Evolutionary conservation across 225 moss, liverwort and hornwort species (phyloP).

Genomic region (Lunularia cruciata): DNA sequence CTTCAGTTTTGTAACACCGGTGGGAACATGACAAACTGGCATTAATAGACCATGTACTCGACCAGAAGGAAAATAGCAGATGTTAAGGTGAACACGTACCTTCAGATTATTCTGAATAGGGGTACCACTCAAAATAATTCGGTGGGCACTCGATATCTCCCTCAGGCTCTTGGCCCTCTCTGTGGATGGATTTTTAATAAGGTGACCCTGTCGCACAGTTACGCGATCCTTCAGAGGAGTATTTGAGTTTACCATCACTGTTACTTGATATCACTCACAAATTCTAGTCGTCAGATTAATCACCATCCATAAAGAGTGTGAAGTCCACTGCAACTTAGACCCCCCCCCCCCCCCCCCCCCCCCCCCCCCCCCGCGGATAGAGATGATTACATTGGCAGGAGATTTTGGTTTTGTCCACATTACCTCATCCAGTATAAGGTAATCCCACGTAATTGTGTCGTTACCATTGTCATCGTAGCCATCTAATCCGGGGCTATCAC

Average conservation of each 20-base stretch:
- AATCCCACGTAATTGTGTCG: conserved; percentile 82
- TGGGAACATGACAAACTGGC: not conserved
- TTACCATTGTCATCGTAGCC: conserved; percentile 67
- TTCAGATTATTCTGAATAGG: conserved; percentile 93
- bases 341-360: not conserved
- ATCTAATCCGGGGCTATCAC: conserved; percentile 72
- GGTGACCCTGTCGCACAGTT: conserved; percentile 71
- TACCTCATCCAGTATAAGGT: conserved; percentile 93
- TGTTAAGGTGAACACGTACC: conserved; percentile 33
- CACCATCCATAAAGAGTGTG: not conserved
- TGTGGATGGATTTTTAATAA: conserved; percentile 89
- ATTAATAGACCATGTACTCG: not conserved
- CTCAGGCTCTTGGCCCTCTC: conserved; percentile 87
- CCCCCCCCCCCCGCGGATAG: not conserved
- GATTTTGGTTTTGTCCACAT: no score
- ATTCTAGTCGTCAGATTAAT: not conserved
- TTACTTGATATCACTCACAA: not conserved
- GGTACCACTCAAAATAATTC: conserved; percentile 87
- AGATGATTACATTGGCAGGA: not conserved
- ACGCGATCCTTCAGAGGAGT: not conserved
- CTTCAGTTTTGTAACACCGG: not conserved
- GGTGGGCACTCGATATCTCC: conserved; percentile 78
- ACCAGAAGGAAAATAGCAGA: not conserved
- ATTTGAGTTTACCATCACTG: no score
- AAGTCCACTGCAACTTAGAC: not conserved